Evolutionary conservation across 2,329 filamentous ascomycete species (phyloP).

Genomic region (Fusarium nanum): DNA sequence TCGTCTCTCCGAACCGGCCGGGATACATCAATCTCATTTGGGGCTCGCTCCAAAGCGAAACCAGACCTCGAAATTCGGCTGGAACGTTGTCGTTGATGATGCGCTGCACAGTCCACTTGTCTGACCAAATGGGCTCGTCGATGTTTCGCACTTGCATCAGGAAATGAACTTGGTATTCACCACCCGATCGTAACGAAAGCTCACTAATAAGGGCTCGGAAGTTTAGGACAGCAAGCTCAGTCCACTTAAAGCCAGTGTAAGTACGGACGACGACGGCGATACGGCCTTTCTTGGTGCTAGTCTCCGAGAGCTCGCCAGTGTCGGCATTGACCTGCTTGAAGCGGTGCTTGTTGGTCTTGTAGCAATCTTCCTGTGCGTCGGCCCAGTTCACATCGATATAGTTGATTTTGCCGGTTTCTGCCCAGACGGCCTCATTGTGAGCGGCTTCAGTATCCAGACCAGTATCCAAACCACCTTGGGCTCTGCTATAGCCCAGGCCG

Average conservation of each 20-base stretch:
- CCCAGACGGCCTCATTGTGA: slow-evolving; percentile 72
- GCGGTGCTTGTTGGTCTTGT: slow-evolving; percentile 71
- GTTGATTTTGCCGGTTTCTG: slow-evolving; percentile 65
- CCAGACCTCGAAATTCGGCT: slow-evolving; percentile 82
- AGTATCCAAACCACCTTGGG: slow-evolving; percentile 77
- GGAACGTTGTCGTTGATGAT: slow-evolving; percentile 75
- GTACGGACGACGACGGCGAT: slow-evolving; percentile 84
- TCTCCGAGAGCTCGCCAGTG: slow-evolving; percentile 51
- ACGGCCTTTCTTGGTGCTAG: slow-evolving; percentile 61
- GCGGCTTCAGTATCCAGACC: slow-evolving; percentile 78
- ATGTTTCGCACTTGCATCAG: slow-evolving; percentile 86
- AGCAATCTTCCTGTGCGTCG: slow-evolving; percentile 64
- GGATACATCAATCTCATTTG: slow-evolving; percentile 85
- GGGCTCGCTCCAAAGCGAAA: slow-evolving; percentile 84
- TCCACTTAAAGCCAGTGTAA: slow-evolving; percentile 83
- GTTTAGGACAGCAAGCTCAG: slow-evolving; percentile 80
- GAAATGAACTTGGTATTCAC: slow-evolving; percentile 86
- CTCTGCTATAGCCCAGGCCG: slow-evolving; percentile 81
- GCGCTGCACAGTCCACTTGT: slow-evolving; percentile 76
- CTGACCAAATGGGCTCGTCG: slow-evolving; percentile 83
- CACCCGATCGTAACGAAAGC: slow-evolving; percentile 79
- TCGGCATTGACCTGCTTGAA: slow-evolving; percentile 59
- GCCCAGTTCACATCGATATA: slow-evolving; percentile 68
- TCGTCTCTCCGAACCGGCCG: slow-evolving; percentile 75
- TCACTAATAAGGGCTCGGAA: slow-evolving; percentile 85